Base-by-base conservation (phyloP, 208 protist genomes). In the Trichomonas tenax region DNA sequence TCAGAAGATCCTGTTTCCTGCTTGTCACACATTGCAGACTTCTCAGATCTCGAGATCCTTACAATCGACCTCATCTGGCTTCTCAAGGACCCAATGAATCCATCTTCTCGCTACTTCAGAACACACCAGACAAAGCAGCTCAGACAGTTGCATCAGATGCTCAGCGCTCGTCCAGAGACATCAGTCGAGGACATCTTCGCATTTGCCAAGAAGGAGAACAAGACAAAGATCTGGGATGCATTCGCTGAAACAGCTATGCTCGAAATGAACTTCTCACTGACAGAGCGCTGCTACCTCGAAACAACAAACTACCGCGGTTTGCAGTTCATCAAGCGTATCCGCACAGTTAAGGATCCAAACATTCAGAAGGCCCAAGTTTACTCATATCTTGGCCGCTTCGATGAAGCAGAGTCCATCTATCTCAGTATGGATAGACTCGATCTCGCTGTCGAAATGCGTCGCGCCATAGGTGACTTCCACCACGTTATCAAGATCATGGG, bases 321-420 rank as follows among this genome's bases (percentile, higher is more conserved):
- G 31, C 98, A 99, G 97, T 99, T 96, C 46, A 46, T 96, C 10
- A 97, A 96, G 63, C 17, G 96, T 6, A 34, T 97, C 38, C 23
- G 81, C 44, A 89, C 90, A 34, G 26, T 97, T 46, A 81, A 97
- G 86, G 98, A 99, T 97, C 96, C 97, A 84, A 97, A 97, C 96
- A 99, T 99, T 98, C 99, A 99, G 97, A 90, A 97, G 38, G 99
- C 99, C 1, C 98, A 99, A 97, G 98, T 99, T n/a, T 97, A 98
- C 96, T 97, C 98, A 26, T 99, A 99, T 97, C 99, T 99, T 97
- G 96, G 97, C 82, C 97, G 97, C 93, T 99, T 99, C 96, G 98
- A 99, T 88, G 98, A 99, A 97, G 98, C 99, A 14, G 98, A 99
- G 97, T 96, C 97, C 63, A 97, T 99, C 21, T 99, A 99, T 97